phyloP scores from a whole-genome alignment of 495 filamentous ascomycete species.

The Pseudomonodictys pantanalensis region DNA sequence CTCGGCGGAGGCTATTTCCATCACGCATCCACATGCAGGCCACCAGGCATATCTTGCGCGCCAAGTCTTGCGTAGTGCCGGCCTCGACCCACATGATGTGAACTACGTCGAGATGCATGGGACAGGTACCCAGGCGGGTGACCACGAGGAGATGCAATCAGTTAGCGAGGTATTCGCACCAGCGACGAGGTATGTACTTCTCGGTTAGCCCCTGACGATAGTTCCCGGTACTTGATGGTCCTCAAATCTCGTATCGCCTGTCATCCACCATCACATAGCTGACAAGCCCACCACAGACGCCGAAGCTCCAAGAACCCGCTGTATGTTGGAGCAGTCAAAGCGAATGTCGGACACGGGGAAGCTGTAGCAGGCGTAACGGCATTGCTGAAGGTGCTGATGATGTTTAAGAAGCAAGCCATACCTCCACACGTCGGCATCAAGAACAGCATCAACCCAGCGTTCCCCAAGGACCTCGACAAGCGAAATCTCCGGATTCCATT shows the following conservation, averaged over 20 bases:
- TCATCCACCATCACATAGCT: too few species aligned
- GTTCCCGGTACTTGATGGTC: too few species aligned
- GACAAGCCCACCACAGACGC: too few species aligned
- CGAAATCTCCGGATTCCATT: constrained; percentile 27
- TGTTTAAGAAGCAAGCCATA: constrained; percentile 27
- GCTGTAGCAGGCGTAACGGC: constrained; percentile 38
- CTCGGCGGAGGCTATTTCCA: constrained; percentile 40
- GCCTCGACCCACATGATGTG: constrained; percentile 31
- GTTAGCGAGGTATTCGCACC: constrained; percentile 29
- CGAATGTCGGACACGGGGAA: constrained; percentile 42
- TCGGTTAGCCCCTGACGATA: too few species aligned
- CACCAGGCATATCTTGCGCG: constrained; percentile 33
- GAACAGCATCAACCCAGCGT: constrained; percentile 15
- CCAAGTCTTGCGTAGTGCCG: constrained; percentile 22
- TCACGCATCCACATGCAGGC: constrained; percentile 40
- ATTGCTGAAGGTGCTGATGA: constrained; percentile 43
- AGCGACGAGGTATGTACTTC: too few species aligned
- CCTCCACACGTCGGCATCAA: constrained; percentile 30
- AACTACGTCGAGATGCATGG: constrained; percentile 45
- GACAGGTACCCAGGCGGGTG: constrained; percentile 46
- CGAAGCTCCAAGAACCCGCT: constrained; percentile 12
- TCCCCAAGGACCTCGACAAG: constrained; percentile 7
- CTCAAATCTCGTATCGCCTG: too few species aligned
- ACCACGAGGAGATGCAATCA: constrained; percentile 38
- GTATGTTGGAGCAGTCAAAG: constrained; percentile 38